A percentile compares a stretch with the other conserved stretches of the same genome.
Evolutionary conservation across 2,329 filamentous ascomycete genomes (phyloP).

Genomic region (Fusarium sp.): DNA sequence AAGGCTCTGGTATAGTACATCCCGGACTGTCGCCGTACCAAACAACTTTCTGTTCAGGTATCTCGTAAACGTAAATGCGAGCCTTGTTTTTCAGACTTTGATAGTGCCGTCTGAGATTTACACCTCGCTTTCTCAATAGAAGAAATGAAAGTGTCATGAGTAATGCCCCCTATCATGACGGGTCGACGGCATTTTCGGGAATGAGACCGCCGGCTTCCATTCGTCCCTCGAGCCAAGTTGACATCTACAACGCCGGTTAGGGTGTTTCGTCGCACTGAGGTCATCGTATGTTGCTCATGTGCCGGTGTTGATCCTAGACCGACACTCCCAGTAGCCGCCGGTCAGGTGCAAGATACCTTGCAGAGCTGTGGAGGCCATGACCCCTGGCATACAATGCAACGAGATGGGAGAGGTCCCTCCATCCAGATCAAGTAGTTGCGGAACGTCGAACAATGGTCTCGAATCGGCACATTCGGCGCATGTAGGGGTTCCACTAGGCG

Average conservation of each 20-base stretch:
- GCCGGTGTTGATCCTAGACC: conserved; percentile 15
- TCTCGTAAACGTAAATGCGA: too few relatives aligned
- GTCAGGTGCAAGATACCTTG: conserved; percentile 27
- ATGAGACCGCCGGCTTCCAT: conserved; percentile 34
- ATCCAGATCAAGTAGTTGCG: conserved; percentile 31
- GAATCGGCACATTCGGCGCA: conserved; percentile 28
- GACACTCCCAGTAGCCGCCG: conserved; percentile 17
- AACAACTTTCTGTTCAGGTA: too few relatives aligned
- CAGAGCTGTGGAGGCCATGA: conserved; percentile 21
- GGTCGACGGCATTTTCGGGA: conserved; percentile 39
- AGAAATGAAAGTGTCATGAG: neutral
- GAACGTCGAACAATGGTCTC: conserved; percentile 28
- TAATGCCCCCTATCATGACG: conserved; percentile 3
- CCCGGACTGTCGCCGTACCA: neutral
- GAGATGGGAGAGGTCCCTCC: conserved; percentile 14
- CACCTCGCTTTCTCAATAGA: neutral
- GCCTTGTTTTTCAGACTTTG: neutral
- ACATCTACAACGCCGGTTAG: conserved; percentile 16
- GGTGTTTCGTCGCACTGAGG: conserved; percentile 21
- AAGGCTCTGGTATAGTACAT: too few relatives aligned
- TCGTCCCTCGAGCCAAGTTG: conserved; percentile 9
- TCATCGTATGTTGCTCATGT: conserved; percentile 32
- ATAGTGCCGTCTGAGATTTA: neutral
- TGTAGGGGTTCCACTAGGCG: conserved; percentile 19
- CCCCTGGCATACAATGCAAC: conserved; percentile 34